Evolutionary conservation across 306 rosid species (phyloP), one percentile per base, ranked within the genome.

Genomic region (Vigna nakashimae): DNA sequence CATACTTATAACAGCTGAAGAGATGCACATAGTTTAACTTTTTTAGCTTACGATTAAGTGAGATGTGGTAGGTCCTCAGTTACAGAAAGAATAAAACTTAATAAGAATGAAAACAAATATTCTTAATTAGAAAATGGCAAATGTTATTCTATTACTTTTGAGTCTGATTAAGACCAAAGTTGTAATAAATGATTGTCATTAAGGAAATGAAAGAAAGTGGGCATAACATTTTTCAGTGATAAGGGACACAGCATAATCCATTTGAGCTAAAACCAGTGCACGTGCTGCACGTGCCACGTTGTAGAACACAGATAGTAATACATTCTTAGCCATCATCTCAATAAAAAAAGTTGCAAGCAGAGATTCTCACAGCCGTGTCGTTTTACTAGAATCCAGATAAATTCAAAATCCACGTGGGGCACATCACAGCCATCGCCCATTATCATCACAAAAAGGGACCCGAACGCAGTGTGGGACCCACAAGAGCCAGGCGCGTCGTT

Each of bases 231-330:
- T 26, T 55, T 18, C 14, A 55, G 0, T 5, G 15, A 20, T 3
- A 4, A 53, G 1, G 62, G 14, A 53, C 5, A 18, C 40, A 22
- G 7, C 3, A 18, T 1, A 20, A 22, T 6, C 14, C 15, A 55
- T 3, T 20, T 22, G 38, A 4, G n/a, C 9, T 11, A 12, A 58
- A 24, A 13, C 43, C 22, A 32, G 49, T 9, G 4, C 58, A 68
- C 58, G 58, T 67, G 76, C 46, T 40, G 42, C 80, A 81, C 76
- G 84, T 81, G 84, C 64, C 71, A n/a, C 6, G 2, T 6, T 24
- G 17, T 53, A 1, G 3, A 22, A 57, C 42, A 8, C 3, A 58
- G 6, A 17, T 30, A 45, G 11, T 40, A 3, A 30, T 32, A 57
- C 64, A 59, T 32, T 18, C 46, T 46, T 22, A 22, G 42, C 53